Evolutionary conservation across 129 eudicot species (phyloP).

Genomic region (Artemisia argyi): DNA sequence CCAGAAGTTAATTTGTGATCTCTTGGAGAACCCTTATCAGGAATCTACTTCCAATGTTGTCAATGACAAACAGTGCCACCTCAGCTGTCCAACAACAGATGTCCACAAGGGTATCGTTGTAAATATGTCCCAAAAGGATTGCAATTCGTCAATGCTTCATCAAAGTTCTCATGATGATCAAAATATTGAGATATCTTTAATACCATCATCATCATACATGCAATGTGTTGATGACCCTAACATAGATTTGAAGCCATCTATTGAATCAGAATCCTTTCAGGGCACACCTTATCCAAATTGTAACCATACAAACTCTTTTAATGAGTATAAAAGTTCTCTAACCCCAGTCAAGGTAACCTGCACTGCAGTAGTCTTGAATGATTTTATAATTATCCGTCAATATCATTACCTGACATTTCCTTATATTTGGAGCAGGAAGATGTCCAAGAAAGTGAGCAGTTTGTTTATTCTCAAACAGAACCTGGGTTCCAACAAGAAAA

Average conservation of each 20-base stretch:
- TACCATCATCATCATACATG: conserved; percentile 35
- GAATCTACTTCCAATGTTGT: conserved; percentile 31
- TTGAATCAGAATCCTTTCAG: conserved; percentile 33
- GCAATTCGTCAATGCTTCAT: conserved; percentile 29
- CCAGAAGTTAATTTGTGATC: conserved; percentile 64
- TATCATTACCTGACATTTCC: not conserved
- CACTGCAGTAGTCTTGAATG: too few relatives aligned
- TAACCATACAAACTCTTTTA: conserved; percentile 27
- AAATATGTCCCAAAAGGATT: conserved; percentile 31
- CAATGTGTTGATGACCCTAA: conserved; percentile 37
- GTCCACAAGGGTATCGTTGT: conserved; percentile 29
- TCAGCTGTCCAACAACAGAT: conserved; percentile 22
- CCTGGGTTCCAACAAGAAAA: conserved; percentile 29
- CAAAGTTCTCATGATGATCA: conserved; percentile 27
- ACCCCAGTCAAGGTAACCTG: conserved; percentile 46
- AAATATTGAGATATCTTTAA: conserved; percentile 11
- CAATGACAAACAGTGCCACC: conserved; percentile 25
- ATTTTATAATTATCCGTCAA: not conserved
- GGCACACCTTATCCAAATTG: conserved; percentile 32
- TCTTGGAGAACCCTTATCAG: conserved; percentile 44
- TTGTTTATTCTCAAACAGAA: conserved; percentile 34
- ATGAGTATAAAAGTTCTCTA: conserved; percentile 33
- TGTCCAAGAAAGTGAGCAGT: conserved; percentile 37
- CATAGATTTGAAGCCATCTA: conserved; percentile 32
- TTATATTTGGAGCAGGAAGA: conserved; percentile 42